Base-by-base conservation (phyloP, 192 early-diverging fungal genomes). In the Funneliformis geosporum region DNA sequence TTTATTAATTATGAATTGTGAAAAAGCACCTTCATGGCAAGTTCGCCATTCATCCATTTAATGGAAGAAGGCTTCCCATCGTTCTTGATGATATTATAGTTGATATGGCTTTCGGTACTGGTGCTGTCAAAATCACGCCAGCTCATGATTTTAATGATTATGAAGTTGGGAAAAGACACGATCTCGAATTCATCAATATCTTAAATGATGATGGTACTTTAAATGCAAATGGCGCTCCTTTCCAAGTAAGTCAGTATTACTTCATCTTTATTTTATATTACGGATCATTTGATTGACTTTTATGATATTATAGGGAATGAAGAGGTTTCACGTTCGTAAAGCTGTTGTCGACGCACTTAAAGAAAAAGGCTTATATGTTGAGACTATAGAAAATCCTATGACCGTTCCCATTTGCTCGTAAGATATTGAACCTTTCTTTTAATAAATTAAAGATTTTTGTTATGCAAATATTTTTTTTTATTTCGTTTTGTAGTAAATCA, bases 121-220 rank as follows among this genome's bases (percentile, higher is more conserved):
- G 98, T 83, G 96, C 96, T 78, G 98, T 99, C 78, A 99, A 99
- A 87, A 97, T 99, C 76, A 99, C 98, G 0, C 98, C 98, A 2
- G 96, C 98, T 27, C 98, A 99, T 84, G 98, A 99, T 85, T 89
- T 90, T 78, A 97, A 98, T 88, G 98, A 99, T 91, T 98, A 95
- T 78, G 91, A 92, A 79, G 93, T 97, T 69, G 98, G 97, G 79
- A 97, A 98, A 87, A 92, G 98, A 39, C 93, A 98, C 82, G 92
- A 93, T 72, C 88, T 98, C 25, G 90, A 94, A 84, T 97, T 98
- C 75, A 98, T 99, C 88, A 98, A 98, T 83, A 92, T 99, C 71
- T 89, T 99, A 79, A 99, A 97, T 82, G 97, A 99, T 70, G 93
- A 99, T 73, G 98, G 98, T 60, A 95, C 95, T 60, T 86, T 95